Percentiles rank a stretch among this genome's conserved stretches.
Evolutionary conservation across 495 filamentous ascomycete species (phyloP).

Genomic region (Chaetomium tenue): DNA sequence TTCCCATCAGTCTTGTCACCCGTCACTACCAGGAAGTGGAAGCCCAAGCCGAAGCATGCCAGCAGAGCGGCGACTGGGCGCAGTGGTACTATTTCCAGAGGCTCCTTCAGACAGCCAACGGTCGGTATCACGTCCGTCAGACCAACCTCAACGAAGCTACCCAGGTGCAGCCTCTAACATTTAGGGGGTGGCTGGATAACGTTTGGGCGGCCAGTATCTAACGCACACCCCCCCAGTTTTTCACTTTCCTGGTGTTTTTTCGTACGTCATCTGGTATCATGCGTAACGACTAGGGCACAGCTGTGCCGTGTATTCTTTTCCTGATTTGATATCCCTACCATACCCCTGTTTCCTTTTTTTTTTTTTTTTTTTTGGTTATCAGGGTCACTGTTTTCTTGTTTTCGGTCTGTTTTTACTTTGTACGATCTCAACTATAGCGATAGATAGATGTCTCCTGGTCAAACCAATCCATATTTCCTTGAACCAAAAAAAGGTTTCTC

Average conservation of each 20-base stretch:
- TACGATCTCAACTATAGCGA: background rate
- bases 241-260: background rate
- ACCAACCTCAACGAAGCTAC: constrained; percentile 47
- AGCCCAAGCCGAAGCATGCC: constrained; percentile 42
- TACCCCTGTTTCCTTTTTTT: constrained; percentile 1
- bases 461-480: background rate
- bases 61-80: constrained; percentile 37
- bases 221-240: background rate
- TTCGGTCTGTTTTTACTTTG: background rate
- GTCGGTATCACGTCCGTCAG: constrained; percentile 48
- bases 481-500: background rate
- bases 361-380: background rate
- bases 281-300: background rate
- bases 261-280: no score
- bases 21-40: constrained; percentile 45
- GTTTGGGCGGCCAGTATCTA: constrained; percentile 43
- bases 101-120: constrained; percentile 51
- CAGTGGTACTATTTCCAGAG: constrained; percentile 45
- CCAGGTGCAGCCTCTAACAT: constrained; percentile 43
- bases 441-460: background rate
- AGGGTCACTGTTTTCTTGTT: background rate
- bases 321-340: background rate
- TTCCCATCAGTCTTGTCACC: constrained; percentile 41
- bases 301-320: background rate
- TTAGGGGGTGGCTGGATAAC: constrained; percentile 51